Evolutionary conservation across 805 yeast genomes (phyloP).

Genomic region (Lipomyces sp.): DNA sequence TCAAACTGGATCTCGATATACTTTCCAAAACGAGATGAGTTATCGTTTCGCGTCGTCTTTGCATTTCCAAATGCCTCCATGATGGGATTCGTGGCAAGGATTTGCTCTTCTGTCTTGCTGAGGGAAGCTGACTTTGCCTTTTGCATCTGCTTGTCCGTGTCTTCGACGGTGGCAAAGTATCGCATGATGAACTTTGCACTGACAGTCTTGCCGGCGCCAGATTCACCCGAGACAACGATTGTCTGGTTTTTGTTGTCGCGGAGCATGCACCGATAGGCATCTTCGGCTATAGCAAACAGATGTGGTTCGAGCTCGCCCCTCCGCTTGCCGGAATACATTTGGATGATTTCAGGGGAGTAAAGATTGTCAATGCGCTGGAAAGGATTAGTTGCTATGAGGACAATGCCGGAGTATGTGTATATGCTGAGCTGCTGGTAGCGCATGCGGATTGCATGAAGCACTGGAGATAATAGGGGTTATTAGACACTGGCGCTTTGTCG

Average conservation of each 20-base stretch:
- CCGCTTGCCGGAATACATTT: constrained; percentile 87
- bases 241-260: constrained; percentile 84
- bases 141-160: constrained; percentile 39
- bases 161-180: constrained; percentile 91
- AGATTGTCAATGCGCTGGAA: constrained; percentile 88
- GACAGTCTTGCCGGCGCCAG: constrained; percentile 98
- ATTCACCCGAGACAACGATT: constrained; percentile 94
- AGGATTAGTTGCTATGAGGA: constrained; percentile 92
- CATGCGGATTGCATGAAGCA: constrained; percentile 84
- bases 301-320: constrained; percentile 97
- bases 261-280: constrained; percentile 87
- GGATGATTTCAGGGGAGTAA: constrained; percentile 88
- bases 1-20: constrained; percentile 88
- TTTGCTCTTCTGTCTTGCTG: constrained; percentile 89
- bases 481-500: background rate
- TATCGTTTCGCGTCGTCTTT: constrained; percentile 93
- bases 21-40: constrained; percentile 96
- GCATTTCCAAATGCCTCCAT: constrained; percentile 99
- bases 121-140: constrained; percentile 52
- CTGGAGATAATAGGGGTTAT: constrained; percentile 38
- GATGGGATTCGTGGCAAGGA: constrained; percentile 93
- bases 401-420: constrained; percentile 95
- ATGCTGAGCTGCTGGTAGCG: constrained; percentile 87
- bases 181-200: constrained; percentile 97
- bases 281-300: constrained; percentile 95